Conservation (phyloP, 176 grass and related monocot species). For the Zoysia japonica region DNA sequence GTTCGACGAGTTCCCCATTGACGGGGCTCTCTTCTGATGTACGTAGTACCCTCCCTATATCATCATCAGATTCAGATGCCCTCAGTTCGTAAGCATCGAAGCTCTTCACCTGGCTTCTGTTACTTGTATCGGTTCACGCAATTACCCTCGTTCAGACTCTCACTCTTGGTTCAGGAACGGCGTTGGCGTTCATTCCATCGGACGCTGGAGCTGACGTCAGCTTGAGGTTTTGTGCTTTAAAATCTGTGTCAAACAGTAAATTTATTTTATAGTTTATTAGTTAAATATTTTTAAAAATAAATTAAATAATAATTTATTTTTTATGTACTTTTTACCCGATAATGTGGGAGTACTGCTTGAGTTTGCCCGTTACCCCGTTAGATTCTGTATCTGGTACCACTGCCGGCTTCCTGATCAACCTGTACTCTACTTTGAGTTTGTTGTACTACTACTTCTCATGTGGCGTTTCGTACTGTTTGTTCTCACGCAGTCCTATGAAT, state of each 20-base stretch:
- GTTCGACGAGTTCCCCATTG: slow-evolving; percentile 71
- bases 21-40: slow-evolving; percentile 46
- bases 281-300: too few species aligned
- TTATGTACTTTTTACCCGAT: too few species aligned
- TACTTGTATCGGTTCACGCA: not conserved
- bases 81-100: slow-evolving; percentile 30
- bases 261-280: too few species aligned
- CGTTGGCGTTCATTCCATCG: not conserved
- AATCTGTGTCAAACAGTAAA: too few species aligned
- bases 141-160: not conserved
- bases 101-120: not conserved
- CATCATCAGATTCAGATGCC: not conserved
- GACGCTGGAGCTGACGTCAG: not conserved
- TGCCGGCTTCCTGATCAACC: slow-evolving; percentile 27
- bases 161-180: slow-evolving; percentile 19
- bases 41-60: not conserved
- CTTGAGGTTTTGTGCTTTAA: too few species aligned
- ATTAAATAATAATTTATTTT: too few species aligned
- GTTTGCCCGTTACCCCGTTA: not conserved
- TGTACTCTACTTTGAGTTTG: slow-evolving; percentile 20
- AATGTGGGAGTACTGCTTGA: not conserved
- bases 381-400: slow-evolving; percentile 6
- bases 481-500: slow-evolving; percentile 11
- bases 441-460: not conserved
- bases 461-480: slow-evolving; percentile 3